Evolutionary conservation across 306 rosid genomes (phyloP), one percentile per base, ranked within the genome.

Genomic region (Hippophae gyantsensis): DNA sequence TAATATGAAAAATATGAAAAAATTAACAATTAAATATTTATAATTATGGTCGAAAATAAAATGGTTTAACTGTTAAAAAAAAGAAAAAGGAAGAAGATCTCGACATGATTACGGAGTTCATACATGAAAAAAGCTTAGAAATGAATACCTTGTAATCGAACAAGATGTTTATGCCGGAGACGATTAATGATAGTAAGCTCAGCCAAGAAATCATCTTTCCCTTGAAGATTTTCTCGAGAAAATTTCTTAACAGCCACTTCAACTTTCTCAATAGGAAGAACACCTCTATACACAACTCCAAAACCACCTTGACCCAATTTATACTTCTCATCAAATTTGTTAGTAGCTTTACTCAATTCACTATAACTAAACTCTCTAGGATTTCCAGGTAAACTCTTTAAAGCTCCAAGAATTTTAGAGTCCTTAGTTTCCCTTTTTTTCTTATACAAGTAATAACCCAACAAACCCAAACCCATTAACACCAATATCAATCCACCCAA

Each of bases 151-250:
- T 76, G 78, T 50, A 87, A 67, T 0, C 70, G 73, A 43, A 87
- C 95, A 7, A 87, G 81, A 66, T 87, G 88, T 13, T 69, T 87
- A 32, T 87, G 95, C 49, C 95, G 95, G 13, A 87, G 92, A 5
- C 95, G 90, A 43, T 87, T 87, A 62, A 87, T 87, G 2, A 87
- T 87, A 44, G 78, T 75, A 49, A 87, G 86, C 72, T 87, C 95
- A 57, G 92, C 67, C 68, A 87, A 69, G 74, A 87, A 87, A 71
- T 87, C 95, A 65, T 81, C 95, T 10, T 77, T 52, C 26, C 86
- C 79, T 57, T 87, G 75, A 70, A 84, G 78, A 60, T 76, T 72
- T 5, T 67, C 95, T 42, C 95, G 73, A 0, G 89, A 79, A 54
- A 87, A 87, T 70, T 47, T 84, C 79, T 87, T 87, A 32, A 87